A percentile compares a stretch with the other conserved stretches of the same genome.
These are phyloP conservation scores for Hypoxylon perforatum DNA, from an alignment of 495 filamentous ascomycete genomes.

Conservation along the genomic window DNA sequence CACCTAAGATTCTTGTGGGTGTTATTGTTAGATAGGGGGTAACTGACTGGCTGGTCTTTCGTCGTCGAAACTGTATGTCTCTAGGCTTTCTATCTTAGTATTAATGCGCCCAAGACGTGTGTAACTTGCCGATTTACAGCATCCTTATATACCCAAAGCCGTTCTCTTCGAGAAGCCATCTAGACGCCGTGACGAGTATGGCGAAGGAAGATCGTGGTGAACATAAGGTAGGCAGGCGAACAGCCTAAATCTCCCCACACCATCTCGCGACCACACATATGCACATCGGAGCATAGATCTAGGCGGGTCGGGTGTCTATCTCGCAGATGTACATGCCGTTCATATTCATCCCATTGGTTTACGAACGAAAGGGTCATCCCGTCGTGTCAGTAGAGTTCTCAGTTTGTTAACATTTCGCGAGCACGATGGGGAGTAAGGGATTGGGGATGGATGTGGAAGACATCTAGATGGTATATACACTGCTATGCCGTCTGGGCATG, in stretches of 20 bases:
- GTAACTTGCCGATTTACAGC: too few species aligned
- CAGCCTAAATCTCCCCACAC: constrained; percentile 8
- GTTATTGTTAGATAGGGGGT: not conserved
- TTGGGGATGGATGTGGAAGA: not conserved
- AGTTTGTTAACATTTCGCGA: not conserved
- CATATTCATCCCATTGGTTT: constrained; percentile 1
- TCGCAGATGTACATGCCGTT: not conserved
- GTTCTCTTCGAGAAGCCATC: too few species aligned
- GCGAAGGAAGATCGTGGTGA: too few species aligned
- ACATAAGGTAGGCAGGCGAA: not conserved
- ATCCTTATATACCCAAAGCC: too few species aligned
- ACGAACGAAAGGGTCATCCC: not conserved
- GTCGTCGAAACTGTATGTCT: too few species aligned
- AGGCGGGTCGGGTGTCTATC: not conserved
- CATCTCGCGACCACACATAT: not conserved
- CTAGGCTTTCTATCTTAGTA: too few species aligned
- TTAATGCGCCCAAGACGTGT: too few species aligned
- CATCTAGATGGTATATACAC: not conserved
- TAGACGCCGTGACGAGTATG: too few species aligned
- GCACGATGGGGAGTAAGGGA: not conserved
- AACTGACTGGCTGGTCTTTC: not conserved
- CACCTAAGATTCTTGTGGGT: too few species aligned
- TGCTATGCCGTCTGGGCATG: not conserved
- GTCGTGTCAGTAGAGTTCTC: not conserved
- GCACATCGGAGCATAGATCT: not conserved